A percentile compares a stretch with the other conserved stretches of the same genome.
Conservation (phyloP, 768 basidiomycete species). For the Boletus eberwhitei region DNA sequence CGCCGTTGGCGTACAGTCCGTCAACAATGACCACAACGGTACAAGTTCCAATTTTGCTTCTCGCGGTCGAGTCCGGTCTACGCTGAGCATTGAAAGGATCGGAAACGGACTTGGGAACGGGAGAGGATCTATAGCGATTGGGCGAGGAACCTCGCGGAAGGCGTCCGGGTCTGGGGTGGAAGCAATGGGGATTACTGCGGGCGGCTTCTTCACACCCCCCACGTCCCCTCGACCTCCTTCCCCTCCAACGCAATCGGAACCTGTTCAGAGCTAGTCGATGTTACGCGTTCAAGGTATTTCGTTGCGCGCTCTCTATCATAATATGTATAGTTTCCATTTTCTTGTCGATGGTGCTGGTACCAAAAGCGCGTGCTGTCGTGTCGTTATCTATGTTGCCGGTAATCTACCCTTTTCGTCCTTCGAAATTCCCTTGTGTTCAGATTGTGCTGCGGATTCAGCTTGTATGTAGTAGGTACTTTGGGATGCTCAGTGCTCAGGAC, state of each 20-base stretch:
- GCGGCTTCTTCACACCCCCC: slow-evolving; percentile 73
- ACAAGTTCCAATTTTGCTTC: slow-evolving; percentile 29
- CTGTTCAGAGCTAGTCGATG: slow-evolving; percentile 1
- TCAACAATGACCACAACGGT: slow-evolving; percentile 33
- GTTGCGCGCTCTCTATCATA: neutral
- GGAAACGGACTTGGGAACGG: slow-evolving; percentile 32
- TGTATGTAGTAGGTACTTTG: neutral
- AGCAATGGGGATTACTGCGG: slow-evolving; percentile 70
- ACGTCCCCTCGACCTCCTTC: slow-evolving; percentile 26
- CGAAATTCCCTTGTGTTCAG: neutral
- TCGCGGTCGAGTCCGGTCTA: slow-evolving; percentile 48
- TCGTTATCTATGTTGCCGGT: neutral
- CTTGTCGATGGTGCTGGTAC: neutral
- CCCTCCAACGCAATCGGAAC: slow-evolving; percentile 8
- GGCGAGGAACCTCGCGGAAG: slow-evolving; percentile 60
- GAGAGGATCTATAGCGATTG: slow-evolving; percentile 63
- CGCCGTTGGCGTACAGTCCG: slow-evolving; percentile 29
- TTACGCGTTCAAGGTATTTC: neutral
- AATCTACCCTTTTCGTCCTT: neutral
- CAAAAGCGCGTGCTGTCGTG: neutral
- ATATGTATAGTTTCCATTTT: neutral
- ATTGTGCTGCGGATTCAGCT: neutral
- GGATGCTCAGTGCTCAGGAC: neutral
- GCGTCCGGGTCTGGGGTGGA: slow-evolving; percentile 70
- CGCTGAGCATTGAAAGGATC: slow-evolving; percentile 59